Percentiles rank a stretch among this genome's conserved stretches.
These are phyloP conservation scores for Akebia trifoliata DNA, from an alignment of 164 flowering plant genomes.

Conservation along the genomic window DNA sequence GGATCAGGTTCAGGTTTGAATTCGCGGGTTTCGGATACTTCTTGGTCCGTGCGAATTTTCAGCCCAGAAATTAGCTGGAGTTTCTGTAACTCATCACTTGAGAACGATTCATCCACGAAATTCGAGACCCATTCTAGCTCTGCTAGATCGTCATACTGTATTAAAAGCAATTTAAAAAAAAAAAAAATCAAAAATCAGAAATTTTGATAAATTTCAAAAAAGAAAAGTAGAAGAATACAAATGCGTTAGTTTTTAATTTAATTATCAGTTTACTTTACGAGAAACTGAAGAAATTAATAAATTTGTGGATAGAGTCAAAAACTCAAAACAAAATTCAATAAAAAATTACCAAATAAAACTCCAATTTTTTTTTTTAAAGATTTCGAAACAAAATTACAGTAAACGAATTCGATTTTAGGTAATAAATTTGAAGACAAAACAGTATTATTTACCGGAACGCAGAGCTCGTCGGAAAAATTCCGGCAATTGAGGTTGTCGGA, in stretches of 20 bases:
- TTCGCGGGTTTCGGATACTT: slow-evolving; percentile 14
- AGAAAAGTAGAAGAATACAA: not conserved
- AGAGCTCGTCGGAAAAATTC: slow-evolving; percentile 59
- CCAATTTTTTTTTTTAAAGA: no score
- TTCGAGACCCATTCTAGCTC: slow-evolving; percentile 93
- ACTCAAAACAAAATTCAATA: not conserved
- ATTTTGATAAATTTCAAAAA: not conserved
- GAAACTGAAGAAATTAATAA: no score
- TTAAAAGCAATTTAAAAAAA: not conserved
- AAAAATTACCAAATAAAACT: not conserved
- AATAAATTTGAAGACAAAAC: not conserved
- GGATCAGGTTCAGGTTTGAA: slow-evolving; percentile 8
- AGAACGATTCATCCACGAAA: slow-evolving; percentile 87
- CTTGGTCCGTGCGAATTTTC: slow-evolving; percentile 26
- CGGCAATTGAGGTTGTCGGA: slow-evolving; percentile 28
- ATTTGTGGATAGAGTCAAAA: no score
- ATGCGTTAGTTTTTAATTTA: no score
- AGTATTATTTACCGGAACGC: slow-evolving; percentile 84
- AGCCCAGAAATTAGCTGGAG: slow-evolving; percentile 46
- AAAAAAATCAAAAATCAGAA: no score
- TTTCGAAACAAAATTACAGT: no score
- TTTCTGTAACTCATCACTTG: slow-evolving; percentile 57
- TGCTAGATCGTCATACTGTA: slow-evolving; percentile 77
- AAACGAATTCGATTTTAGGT: not conserved
- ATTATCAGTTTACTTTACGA: no score